Conservation (phyloP, 345 rosid genomes). For the Euphorbia lathyris region DNA sequence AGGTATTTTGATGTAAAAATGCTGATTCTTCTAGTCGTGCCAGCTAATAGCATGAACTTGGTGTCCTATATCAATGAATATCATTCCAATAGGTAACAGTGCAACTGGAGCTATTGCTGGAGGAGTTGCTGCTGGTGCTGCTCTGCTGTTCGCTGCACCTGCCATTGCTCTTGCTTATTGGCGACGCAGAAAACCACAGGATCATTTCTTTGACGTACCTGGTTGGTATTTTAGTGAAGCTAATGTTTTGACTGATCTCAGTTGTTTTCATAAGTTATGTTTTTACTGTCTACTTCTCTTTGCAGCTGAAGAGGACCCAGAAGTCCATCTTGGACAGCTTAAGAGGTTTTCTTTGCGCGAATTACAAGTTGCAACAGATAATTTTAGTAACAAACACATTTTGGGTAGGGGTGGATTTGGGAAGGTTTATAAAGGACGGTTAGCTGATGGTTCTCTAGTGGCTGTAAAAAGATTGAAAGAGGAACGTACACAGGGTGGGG, state of each 20-base stretch:
- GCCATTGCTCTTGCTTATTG: slow-evolving; percentile 79
- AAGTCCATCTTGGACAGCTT: slow-evolving; percentile 88
- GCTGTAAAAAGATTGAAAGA: slow-evolving; percentile 91
- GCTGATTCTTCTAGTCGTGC: neutral
- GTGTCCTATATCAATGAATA: slow-evolving; percentile 7
- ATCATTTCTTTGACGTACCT: slow-evolving; percentile 92
- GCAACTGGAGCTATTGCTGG: slow-evolving; percentile 89
- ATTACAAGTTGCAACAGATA: slow-evolving; percentile 79
- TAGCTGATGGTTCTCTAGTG: slow-evolving; percentile 69
- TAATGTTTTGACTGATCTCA: slow-evolving; percentile 13
- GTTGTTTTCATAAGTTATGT: neutral
- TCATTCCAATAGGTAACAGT: slow-evolving; percentile 46
- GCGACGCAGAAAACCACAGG: slow-evolving; percentile 72
- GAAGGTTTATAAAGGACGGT: slow-evolving; percentile 84
- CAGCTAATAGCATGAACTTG: neutral
- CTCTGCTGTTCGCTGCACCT: slow-evolving; percentile 86
- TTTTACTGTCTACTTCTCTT: slow-evolving; percentile 16
- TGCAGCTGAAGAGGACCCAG: slow-evolving; percentile 97
- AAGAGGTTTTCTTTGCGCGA: slow-evolving; percentile 84
- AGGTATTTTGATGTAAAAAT: neutral
- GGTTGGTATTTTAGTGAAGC: slow-evolving; percentile 45
- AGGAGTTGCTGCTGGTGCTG: slow-evolving; percentile 98
- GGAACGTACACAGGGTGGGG: slow-evolving; percentile 83
- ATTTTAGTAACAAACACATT: slow-evolving; percentile 63
- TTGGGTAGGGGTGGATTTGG: slow-evolving; percentile 92